Conservation (phyloP, 495 filamentous ascomycete genomes). For the Trichodelitschia bisporula region DNA sequence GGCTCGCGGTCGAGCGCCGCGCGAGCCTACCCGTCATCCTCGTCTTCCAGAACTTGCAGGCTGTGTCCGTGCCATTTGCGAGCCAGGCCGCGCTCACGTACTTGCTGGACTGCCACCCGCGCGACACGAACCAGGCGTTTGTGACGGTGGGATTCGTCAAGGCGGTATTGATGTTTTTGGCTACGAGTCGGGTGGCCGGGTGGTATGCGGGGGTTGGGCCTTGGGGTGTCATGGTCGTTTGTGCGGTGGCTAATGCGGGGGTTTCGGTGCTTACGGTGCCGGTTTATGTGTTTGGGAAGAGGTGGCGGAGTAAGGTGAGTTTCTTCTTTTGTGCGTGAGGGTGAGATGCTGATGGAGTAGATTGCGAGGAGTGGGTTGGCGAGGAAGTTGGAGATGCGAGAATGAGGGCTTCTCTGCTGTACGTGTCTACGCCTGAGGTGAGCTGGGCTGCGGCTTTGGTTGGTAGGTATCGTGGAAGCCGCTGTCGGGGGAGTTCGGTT, state of each 20-base stretch:
- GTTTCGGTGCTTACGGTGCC: slow-evolving; percentile 25
- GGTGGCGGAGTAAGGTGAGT: slow-evolving; percentile 18
- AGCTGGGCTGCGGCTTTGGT: no score
- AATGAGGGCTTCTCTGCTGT: no score
- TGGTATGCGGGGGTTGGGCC: no score
- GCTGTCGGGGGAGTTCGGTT: no score
- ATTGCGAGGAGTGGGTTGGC: no score
- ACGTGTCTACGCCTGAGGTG: no score
- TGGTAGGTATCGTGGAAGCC: no score
- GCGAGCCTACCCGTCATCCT: slow-evolving; percentile 30
- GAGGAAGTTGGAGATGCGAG: no score
- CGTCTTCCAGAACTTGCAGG: slow-evolving; percentile 25
- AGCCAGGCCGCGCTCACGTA: slow-evolving; percentile 28
- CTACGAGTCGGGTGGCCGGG: slow-evolving; percentile 23
- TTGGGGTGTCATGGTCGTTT: no score
- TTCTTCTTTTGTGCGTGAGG: no score
- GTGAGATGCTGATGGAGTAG: no score
- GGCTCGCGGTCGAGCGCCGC: slow-evolving; percentile 28
- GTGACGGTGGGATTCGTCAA: slow-evolving; percentile 24
- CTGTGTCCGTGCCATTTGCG: slow-evolving; percentile 26
- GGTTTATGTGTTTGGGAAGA: slow-evolving; percentile 29
- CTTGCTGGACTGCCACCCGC: slow-evolving; percentile 26
- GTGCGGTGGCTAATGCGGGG: no score
- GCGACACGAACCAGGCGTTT: slow-evolving; percentile 27
- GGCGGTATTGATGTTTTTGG: slow-evolving; percentile 24